Conservation (phyloP, 306 rosid species). For the Cucumis cinereus region DNA sequence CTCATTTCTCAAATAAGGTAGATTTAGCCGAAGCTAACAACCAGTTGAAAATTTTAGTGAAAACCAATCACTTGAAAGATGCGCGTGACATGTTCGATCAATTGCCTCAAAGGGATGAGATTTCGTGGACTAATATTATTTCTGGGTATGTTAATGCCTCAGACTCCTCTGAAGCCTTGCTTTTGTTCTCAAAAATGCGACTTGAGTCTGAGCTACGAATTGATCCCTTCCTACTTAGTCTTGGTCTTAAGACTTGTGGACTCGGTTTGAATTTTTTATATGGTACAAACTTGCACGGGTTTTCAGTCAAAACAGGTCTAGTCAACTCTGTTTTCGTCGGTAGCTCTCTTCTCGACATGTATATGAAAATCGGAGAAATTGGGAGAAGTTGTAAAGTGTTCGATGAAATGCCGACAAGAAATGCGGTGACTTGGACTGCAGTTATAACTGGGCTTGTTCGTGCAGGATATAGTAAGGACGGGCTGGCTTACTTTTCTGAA, state of each 20-base stretch:
- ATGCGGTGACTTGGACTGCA: constrained; percentile 43
- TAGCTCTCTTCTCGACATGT: constrained; percentile 58
- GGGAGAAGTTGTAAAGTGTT: constrained; percentile 45
- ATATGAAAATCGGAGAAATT: constrained; percentile 51
- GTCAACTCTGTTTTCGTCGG: constrained; percentile 59
- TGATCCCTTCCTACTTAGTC: constrained; percentile 49
- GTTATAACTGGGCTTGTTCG: constrained; percentile 46
- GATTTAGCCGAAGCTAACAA: constrained; percentile 35
- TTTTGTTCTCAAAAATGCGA: constrained; percentile 40
- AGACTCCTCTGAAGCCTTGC: constrained; percentile 38
- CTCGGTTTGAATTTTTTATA: constrained; percentile 18
- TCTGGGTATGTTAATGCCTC: constrained; percentile 37
- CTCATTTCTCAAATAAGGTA: neutral
- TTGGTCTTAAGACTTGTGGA: constrained; percentile 61
- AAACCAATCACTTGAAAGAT: constrained; percentile 22
- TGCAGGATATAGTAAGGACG: constrained; percentile 36
- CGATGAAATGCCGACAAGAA: constrained; percentile 10
- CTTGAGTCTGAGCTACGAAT: constrained; percentile 26
- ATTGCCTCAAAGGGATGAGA: constrained; percentile 19
- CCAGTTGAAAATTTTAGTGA: constrained; percentile 38
- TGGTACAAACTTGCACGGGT: constrained; percentile 56
- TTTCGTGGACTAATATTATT: constrained; percentile 50
- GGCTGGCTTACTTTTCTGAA: constrained; percentile 48
- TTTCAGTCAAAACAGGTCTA: constrained; percentile 46
- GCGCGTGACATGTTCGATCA: constrained; percentile 43